phyloP scores from a whole-genome alignment of 345 rosid genomes.

The Heritiera fomes region DNA sequence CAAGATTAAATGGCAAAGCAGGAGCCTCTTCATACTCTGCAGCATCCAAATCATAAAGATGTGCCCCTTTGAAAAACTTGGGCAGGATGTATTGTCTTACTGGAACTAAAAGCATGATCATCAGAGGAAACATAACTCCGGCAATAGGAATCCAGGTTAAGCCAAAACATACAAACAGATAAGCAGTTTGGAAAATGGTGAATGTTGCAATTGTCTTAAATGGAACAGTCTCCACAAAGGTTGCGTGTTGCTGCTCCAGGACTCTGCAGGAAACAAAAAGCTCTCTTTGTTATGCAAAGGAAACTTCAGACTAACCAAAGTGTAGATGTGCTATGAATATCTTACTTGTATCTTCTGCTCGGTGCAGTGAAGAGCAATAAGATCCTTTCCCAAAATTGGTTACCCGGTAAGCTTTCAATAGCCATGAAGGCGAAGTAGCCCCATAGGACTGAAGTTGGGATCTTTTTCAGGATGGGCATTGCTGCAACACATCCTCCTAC shows the following conservation, averaged over 20 bases:
- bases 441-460: constrained; percentile 84
- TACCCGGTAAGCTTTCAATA: constrained; percentile 80
- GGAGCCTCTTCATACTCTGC: constrained; percentile 96
- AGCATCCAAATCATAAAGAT: constrained; percentile 91
- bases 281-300: not conserved
- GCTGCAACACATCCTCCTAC: constrained; percentile 85
- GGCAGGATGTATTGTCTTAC: constrained; percentile 86
- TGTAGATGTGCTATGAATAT: not conserved
- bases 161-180: constrained; percentile 82
- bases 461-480: constrained; percentile 78
- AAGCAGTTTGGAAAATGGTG: constrained; percentile 76
- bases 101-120: constrained; percentile 94
- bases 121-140: constrained; percentile 86
- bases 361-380: constrained; percentile 75
- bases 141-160: constrained; percentile 97
- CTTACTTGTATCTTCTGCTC: constrained; percentile 75
- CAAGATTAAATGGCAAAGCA: constrained; percentile 73
- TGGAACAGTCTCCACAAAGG: constrained; percentile 92
- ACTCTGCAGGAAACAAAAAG: constrained; percentile 49
- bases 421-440: constrained; percentile 93
- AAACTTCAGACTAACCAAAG: not conserved
- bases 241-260: constrained; percentile 76
- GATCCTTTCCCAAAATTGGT: constrained; percentile 87
- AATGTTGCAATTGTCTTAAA: constrained; percentile 77
- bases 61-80: constrained; percentile 81